A percentile compares a stretch with the other conserved stretches of the same genome.
Conservation (phyloP, 257 asterid genomes). For the Ocimum tenuiflorum region DNA sequence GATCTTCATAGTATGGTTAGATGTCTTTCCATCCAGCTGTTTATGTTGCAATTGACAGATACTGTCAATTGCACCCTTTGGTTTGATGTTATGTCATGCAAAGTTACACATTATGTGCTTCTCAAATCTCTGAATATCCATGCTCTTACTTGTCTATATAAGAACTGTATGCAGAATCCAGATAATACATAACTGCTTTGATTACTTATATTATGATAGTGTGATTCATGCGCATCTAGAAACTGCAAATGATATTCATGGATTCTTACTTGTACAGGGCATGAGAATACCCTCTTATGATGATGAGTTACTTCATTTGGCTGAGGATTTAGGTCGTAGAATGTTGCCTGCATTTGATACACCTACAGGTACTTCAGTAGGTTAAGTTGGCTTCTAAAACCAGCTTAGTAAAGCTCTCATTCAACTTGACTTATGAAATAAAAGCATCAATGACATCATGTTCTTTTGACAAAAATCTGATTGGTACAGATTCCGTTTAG, state of each 20-base stretch:
- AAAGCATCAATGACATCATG: not conserved
- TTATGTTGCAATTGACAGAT: constrained; percentile 5
- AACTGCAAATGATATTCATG: not conserved
- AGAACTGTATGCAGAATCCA: not conserved
- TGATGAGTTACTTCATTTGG: constrained; percentile 79
- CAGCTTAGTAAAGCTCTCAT: not conserved
- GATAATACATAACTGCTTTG: not conserved
- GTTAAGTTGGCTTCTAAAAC: constrained; percentile 4
- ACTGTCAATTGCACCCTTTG: not conserved
- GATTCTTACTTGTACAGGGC: constrained; percentile 54
- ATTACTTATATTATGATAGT: not conserved
- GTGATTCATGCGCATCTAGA: not conserved
- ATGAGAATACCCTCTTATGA: constrained; percentile 86
- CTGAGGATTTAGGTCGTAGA: constrained; percentile 86
- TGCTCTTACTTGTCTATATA: not conserved
- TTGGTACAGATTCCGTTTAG: too few species aligned
- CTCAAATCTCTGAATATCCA: not conserved
- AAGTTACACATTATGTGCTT: not conserved
- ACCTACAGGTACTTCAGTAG: constrained; percentile 68
- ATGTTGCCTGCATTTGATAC: constrained; percentile 98
- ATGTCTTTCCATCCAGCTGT: not conserved
- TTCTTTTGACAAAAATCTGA: not conserved
- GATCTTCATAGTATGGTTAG: too few species aligned
- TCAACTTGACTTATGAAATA: not conserved
- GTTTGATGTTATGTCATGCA: not conserved